A percentile compares a stretch with the other conserved stretches of the same genome.
phyloP scores from a whole-genome alignment of 768 basidiomycete genomes.

The Termitomyces sp. region DNA sequence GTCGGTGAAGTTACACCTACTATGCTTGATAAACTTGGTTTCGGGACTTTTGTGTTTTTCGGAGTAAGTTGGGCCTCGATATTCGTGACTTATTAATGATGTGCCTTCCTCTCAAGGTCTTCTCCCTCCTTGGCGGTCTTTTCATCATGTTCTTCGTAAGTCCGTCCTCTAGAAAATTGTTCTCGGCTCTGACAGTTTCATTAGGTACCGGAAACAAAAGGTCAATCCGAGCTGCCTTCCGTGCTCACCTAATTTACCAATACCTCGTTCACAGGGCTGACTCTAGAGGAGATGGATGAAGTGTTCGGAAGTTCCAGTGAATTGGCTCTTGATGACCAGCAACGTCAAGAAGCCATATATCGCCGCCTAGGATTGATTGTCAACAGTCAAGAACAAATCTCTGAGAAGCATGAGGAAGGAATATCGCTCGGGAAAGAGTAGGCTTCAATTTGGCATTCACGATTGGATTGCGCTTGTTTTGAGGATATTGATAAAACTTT shows the following conservation, averaged over 20 bases:
- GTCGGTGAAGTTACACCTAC: slow-evolving; percentile 55
- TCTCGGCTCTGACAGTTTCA: neutral
- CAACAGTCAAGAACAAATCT: slow-evolving; percentile 5
- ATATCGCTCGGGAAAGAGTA: neutral
- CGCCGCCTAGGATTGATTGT: slow-evolving; percentile 55
- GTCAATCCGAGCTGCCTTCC: slow-evolving; percentile 22
- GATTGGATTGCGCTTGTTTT: neutral
- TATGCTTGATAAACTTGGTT: slow-evolving; percentile 60
- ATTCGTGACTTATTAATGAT: neutral
- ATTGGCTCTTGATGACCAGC: slow-evolving; percentile 51
- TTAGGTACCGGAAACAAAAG: slow-evolving; percentile 73
- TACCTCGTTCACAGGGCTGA: slow-evolving; percentile 32
- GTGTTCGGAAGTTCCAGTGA: slow-evolving; percentile 59
- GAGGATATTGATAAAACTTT: neutral
- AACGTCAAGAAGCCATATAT: slow-evolving; percentile 44
- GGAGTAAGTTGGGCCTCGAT: slow-evolving; percentile 36
- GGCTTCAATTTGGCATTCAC: neutral
- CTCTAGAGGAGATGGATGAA: slow-evolving; percentile 77
- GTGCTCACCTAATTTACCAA: neutral
- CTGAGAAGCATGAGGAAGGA: slow-evolving; percentile 6
- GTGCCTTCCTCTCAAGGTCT: slow-evolving; percentile 29
- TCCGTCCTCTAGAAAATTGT: slow-evolving; percentile 1
- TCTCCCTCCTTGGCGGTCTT: slow-evolving; percentile 63
- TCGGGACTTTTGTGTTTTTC: slow-evolving; percentile 75
- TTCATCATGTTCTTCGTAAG: slow-evolving; percentile 63